Conservation (phyloP, 1,284 basidiomycete genomes). For the Cryptococcus deneoformans region DNA sequence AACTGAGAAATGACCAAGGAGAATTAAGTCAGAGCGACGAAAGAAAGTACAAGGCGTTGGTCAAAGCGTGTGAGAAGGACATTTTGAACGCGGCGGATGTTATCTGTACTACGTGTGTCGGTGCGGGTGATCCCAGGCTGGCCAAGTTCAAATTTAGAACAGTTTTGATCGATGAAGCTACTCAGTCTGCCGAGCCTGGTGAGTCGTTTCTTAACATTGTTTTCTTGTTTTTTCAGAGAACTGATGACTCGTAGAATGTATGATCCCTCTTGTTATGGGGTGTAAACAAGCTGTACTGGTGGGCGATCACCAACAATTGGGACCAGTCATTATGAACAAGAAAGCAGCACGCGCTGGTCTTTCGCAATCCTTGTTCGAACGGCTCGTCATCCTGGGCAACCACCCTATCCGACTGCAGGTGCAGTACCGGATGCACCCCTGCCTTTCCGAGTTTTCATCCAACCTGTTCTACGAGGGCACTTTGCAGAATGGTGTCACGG, state of each 20-base stretch:
- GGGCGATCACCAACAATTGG: slow-evolving; percentile 96
- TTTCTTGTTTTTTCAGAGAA: slow-evolving; percentile 2
- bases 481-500: slow-evolving; percentile 98
- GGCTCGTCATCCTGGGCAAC: slow-evolving; percentile 91
- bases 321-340: slow-evolving; percentile 99
- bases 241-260: slow-evolving; percentile 68
- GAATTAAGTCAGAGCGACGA: slow-evolving; percentile 96
- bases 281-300: slow-evolving; percentile 99
- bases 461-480: slow-evolving; percentile 99
- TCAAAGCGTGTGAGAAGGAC: slow-evolving; percentile 94
- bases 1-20: slow-evolving; percentile 95
- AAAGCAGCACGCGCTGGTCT: slow-evolving; percentile 97
- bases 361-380: slow-evolving; percentile 96
- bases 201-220: slow-evolving; percentile 30
- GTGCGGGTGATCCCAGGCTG: slow-evolving; percentile 95
- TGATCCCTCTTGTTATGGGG: slow-evolving; percentile 97
- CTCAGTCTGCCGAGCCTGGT: slow-evolving; percentile 59
- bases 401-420: slow-evolving; percentile 97
- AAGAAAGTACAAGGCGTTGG: slow-evolving; percentile 94
- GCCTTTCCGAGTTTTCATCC: slow-evolving; percentile 96
- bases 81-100: slow-evolving; percentile 94
- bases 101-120: slow-evolving; percentile 98
- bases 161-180: slow-evolving; percentile 94
- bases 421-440: slow-evolving; percentile 99
- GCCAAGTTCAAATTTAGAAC: slow-evolving; percentile 98